Evolutionary conservation across 306 rosid genomes (phyloP).

Genomic region (Cicer bijugum): DNA sequence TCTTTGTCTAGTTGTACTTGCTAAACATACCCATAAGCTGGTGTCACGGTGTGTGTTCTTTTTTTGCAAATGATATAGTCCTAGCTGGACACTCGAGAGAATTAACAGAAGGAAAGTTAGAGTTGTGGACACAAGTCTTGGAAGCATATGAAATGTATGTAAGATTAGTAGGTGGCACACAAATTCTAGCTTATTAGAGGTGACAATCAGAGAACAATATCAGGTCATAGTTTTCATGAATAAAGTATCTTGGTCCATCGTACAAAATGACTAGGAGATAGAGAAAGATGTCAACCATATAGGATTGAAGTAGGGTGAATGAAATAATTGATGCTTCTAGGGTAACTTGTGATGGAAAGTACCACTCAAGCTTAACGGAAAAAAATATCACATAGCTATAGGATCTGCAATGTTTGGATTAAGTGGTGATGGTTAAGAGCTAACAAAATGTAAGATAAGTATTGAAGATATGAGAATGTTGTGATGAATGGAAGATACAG

Average conservation of each 20-base stretch:
- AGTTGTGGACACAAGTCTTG: background rate
- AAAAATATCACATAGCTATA: background rate
- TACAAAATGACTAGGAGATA: background rate
- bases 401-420: background rate
- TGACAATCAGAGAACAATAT: constrained; percentile 1
- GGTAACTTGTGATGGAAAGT: background rate
- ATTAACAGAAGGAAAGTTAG: background rate
- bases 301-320: background rate
- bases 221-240: background rate
- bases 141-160: background rate
- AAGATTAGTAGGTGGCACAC: background rate
- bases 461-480: background rate
- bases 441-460: background rate
- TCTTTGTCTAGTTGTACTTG: background rate
- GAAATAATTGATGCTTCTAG: background rate
- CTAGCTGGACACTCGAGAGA: background rate
- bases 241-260: background rate
- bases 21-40: background rate
- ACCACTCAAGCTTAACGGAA: background rate
- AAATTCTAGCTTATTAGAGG: background rate
- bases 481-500: background rate
- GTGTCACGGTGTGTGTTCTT: background rate
- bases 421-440: background rate
- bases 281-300: background rate
- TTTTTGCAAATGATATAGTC: background rate